Base-by-base conservation (phyloP, 805 yeast species). In the Saccharomycopsis sp. region DNA sequence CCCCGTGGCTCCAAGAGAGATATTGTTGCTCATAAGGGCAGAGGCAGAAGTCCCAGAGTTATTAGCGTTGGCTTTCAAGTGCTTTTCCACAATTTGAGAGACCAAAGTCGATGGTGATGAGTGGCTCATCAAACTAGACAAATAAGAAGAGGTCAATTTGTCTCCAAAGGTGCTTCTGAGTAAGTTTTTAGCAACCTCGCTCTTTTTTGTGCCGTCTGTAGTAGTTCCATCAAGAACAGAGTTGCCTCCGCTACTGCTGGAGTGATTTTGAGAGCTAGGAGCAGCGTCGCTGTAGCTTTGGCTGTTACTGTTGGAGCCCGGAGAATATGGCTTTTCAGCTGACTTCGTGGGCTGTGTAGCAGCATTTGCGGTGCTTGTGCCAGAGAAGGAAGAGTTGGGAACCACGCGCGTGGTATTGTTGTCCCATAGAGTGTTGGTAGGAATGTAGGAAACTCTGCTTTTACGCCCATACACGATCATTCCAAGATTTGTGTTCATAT, bases 401-500 rank as follows among this genome's bases (percentile, higher is more conserved):
- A 12, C 37, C 37, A 29, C 37, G 5, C 37, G 37, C 12, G 37
- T 29, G 5, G 5, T 5, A 29, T 29, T 29, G 16, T 44, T 15
- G 20, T 24, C 41, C 63, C 63, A 60, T 20, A 60, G 52, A 1
- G 63, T 60, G 14, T 46, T 41, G 2, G 34, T 53, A 5, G 60
- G 53, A 18, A 34, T n/a, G 15, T 14, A 34, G 16, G 53, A 21
- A 44, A 44, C 9, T 47, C 73, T 69, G 23, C 71, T 78, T 64
- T 74, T 76, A 61, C 76, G 78, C 14, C 92, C 94, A 87, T 89
- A 86, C 8, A 87, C 77, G 29, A 87, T 73, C 57, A 82, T 76
- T 2, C 89, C 87, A 73, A 86, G 80, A 68, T 86, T 87, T 65
- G 85, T 87, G 54, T 85, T 77, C 21, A 88, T 85, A 66, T 88